Evolutionary conservation across 352 stramenopile species (phyloP).

Genomic region (Phytopythium cucurbitacearum): DNA sequence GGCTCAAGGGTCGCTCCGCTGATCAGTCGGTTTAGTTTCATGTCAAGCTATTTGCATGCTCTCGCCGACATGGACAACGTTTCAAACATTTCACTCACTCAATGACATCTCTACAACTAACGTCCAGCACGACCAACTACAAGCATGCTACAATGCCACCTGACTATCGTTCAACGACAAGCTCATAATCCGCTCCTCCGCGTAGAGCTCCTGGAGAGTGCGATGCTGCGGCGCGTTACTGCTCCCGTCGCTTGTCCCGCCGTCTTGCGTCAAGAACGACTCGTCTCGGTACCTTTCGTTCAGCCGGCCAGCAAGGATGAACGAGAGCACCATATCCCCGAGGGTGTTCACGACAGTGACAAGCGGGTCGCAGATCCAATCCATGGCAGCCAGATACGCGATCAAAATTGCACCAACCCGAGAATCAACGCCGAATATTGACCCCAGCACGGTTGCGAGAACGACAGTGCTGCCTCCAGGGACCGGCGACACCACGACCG

Average conservation of each 20-base stretch:
- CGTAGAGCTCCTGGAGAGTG: slow-evolving; percentile 2
- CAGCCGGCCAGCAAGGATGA: slow-evolving; percentile 47
- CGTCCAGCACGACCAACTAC: no score
- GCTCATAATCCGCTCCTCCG: slow-evolving; percentile 4
- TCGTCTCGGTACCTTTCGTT: slow-evolving; percentile 22
- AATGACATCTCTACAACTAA: no score
- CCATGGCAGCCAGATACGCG: slow-evolving; percentile 35
- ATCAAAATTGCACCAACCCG: slow-evolving; percentile 24
- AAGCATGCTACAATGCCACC: not conserved
- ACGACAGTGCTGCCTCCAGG: slow-evolving; percentile 27
- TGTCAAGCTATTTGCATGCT: no score
- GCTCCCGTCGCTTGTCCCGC: slow-evolving; percentile 2
- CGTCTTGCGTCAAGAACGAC: slow-evolving; percentile 4
- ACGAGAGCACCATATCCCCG: slow-evolving; percentile 39
- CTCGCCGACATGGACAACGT: no score
- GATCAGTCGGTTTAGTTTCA: no score
- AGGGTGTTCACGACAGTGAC: slow-evolving; percentile 49
- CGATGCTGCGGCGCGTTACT: not conserved
- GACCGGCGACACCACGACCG: slow-evolving; percentile 34
- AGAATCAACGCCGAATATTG: slow-evolving; percentile 33
- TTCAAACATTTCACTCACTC: no score
- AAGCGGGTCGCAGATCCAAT: slow-evolving; percentile 58
- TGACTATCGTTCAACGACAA: slow-evolving; percentile 6
- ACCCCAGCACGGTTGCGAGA: slow-evolving; percentile 36
- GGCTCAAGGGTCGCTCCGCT: no score